Conservation (phyloP, 345 rosid genomes). For the Corymbia maculata region DNA sequence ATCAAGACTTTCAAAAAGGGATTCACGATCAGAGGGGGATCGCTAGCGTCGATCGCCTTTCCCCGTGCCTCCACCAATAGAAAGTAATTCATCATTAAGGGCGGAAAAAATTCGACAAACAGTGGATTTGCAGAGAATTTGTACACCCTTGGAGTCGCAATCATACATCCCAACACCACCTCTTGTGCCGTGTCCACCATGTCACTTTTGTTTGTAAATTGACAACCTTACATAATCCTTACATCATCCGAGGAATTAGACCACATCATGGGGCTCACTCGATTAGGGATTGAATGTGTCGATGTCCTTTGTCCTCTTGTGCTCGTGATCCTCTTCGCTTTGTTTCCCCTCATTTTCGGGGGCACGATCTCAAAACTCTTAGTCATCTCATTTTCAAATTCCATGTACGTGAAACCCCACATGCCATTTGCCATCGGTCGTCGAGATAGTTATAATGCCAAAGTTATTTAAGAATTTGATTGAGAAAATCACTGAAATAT, state of each 20-base stretch:
- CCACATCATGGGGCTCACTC: background rate
- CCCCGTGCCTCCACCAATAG: background rate
- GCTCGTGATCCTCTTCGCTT: conserved; percentile 17
- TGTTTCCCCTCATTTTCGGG: background rate
- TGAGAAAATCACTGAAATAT: background rate
- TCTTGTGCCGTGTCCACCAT: background rate
- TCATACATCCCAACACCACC: background rate
- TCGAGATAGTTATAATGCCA: background rate
- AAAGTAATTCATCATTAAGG: background rate
- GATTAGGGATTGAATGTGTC: background rate
- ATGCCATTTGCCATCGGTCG: background rate
- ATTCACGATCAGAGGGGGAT: background rate
- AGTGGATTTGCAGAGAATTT: background rate
- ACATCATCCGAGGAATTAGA: background rate
- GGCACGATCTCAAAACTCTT: background rate
- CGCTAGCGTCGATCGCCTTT: background rate
- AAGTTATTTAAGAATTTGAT: background rate
- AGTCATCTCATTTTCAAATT: background rate
- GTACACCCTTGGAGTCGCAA: background rate
- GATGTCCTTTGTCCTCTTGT: conserved; percentile 19
- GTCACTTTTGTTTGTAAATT: background rate
- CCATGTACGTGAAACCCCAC: background rate
- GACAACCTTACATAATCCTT: background rate
- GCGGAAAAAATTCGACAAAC: background rate
- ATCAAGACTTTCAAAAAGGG: background rate